Conservation (phyloP, 2,329 filamentous ascomycete genomes). For the Exophiala phaeomuriformis region DNA sequence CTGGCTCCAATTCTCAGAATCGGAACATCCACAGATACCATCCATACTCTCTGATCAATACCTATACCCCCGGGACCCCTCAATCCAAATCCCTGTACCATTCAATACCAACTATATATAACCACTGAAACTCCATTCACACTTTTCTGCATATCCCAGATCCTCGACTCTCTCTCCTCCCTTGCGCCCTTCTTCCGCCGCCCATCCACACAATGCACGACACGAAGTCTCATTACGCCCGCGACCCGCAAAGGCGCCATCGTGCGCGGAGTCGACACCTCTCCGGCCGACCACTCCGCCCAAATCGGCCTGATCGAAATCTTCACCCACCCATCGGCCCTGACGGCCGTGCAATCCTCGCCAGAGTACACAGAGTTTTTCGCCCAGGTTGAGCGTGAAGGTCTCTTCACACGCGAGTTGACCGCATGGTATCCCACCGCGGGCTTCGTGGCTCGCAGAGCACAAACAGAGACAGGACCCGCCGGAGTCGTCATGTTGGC, state of each 20-base stretch:
- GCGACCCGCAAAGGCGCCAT: constrained; percentile 83
- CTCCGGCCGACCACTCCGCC: constrained; percentile 2
- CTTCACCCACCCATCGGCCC: constrained; percentile 8
- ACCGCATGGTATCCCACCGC: constrained; percentile 20
- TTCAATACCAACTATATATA: too few relatives aligned
- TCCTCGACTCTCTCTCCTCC: background rate
- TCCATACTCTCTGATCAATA: too few relatives aligned
- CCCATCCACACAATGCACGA: constrained; percentile 18
- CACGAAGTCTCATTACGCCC: constrained; percentile 68
- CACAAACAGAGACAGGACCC: constrained; percentile 9
- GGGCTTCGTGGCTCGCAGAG: constrained; percentile 22
- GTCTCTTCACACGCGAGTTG: constrained; percentile 11
- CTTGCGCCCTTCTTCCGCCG: constrained; percentile 6
- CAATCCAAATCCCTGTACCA: too few relatives aligned
- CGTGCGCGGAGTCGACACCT: constrained; percentile 82
- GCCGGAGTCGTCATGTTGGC: constrained; percentile 25
- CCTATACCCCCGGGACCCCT: too few relatives aligned
- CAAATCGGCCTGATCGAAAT: constrained; percentile 18
- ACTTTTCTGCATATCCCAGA: background rate
- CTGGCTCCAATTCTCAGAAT: too few relatives aligned
- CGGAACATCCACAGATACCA: too few relatives aligned
- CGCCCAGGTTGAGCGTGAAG: constrained; percentile 10
- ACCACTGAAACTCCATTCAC: too few relatives aligned
- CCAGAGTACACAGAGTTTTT: constrained; percentile 10
- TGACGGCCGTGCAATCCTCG: constrained; percentile 2